phyloP scores from a whole-genome alignment of 495 filamentous ascomycete genomes.

The Xylaria grammica region DNA sequence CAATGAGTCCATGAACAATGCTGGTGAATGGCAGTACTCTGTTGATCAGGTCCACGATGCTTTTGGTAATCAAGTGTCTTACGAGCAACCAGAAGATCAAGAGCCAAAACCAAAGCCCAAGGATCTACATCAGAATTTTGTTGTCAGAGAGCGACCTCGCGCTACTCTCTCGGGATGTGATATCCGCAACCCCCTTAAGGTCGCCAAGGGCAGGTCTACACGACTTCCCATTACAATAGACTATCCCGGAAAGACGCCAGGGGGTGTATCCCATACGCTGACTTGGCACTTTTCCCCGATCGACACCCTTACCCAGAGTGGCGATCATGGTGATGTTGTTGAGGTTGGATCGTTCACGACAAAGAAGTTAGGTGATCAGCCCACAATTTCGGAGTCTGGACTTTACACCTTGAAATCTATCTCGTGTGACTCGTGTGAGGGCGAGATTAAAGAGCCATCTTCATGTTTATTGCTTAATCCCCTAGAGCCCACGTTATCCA shows the following conservation, averaged over 20 bases:
- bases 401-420: constrained; percentile 83
- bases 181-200: constrained; percentile 76
- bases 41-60: constrained; percentile 92
- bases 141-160: constrained; percentile 84
- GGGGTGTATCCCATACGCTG: constrained; percentile 61
- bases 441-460: constrained; percentile 89
- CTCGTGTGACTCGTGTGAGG: constrained; percentile 77
- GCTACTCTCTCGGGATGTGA: constrained; percentile 75
- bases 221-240: constrained; percentile 76
- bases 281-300: constrained; percentile 73
- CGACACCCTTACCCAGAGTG: constrained; percentile 64
- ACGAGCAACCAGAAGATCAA: constrained; percentile 69
- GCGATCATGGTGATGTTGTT: constrained; percentile 64
- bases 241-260: constrained; percentile 60
- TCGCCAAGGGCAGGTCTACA: constrained; percentile 71
- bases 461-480: constrained; percentile 90
- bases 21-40: constrained; percentile 84
- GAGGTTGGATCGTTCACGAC: constrained; percentile 57
- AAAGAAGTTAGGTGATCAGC: constrained; percentile 54
- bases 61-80: constrained; percentile 84
- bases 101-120: constrained; percentile 61
- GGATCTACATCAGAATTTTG: constrained; percentile 75
- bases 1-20: constrained; percentile 80
- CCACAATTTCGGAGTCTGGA: constrained; percentile 73
- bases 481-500: constrained; percentile 77